phyloP scores from a whole-genome alignment of 805 yeast species.

The Wickerhamiella domercqiae region DNA sequence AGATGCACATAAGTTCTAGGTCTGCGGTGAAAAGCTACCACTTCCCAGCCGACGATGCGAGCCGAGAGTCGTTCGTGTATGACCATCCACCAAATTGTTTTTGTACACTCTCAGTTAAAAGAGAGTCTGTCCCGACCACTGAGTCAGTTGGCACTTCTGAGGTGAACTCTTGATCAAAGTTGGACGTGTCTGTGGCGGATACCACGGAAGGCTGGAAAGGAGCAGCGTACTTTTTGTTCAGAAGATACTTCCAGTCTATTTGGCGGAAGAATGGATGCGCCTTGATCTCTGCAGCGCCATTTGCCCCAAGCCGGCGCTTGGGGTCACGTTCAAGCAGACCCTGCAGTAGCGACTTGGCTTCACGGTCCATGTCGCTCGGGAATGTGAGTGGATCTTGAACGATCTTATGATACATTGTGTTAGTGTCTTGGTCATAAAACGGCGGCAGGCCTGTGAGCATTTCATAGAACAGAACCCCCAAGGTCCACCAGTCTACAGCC shows the following conservation, averaged over 20 bases:
- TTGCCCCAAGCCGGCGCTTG: conserved; percentile 51
- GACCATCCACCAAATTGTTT: conserved; percentile 99
- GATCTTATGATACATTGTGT: conserved; percentile 87
- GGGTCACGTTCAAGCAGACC: conserved; percentile 80
- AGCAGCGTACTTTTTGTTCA: conserved; percentile 79
- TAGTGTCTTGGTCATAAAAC: conserved; percentile 85
- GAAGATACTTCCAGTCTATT: conserved; percentile 75
- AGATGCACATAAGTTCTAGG: too few species aligned
- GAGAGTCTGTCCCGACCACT: conserved; percentile 67
- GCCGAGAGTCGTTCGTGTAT: conserved; percentile 30
- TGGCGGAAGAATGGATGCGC: conserved; percentile 73
- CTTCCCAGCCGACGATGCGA: conserved; percentile 21
- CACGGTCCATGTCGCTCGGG: conserved; percentile 74
- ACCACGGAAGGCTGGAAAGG: conserved; percentile 89
- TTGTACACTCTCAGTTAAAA: conserved; percentile 85
- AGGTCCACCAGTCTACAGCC: conserved; percentile 97
- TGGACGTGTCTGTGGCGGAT: conserved; percentile 76
- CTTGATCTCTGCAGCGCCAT: conserved; percentile 75
- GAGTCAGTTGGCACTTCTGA: conserved; percentile 87
- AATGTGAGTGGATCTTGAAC: conserved; percentile 76
- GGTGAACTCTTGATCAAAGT: conserved; percentile 78
- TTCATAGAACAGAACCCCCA: conserved; percentile 84
- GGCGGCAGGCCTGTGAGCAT: conserved; percentile 97
- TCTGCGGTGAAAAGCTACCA: too few species aligned
- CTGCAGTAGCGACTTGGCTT: conserved; percentile 65